Percentiles rank a stretch among this genome's conserved stretches.
These are phyloP conservation scores for Zasmidium angulare DNA, from an alignment of 2,329 filamentous ascomycete species.

Conservation along the genomic window DNA sequence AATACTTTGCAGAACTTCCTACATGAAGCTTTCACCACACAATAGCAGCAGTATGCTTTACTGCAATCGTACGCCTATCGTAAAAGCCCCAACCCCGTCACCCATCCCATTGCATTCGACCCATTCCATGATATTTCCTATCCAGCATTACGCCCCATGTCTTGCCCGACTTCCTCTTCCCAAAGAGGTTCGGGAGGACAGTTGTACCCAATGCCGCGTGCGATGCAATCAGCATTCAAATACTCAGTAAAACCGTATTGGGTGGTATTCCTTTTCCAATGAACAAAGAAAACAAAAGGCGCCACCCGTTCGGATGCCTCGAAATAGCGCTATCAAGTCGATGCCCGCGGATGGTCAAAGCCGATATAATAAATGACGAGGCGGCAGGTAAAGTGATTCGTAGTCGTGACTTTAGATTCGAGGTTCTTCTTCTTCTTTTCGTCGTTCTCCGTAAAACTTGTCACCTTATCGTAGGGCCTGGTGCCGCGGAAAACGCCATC, in stretches of 20 bases:
- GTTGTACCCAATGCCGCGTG: background rate
- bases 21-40: background rate
- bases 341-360: slow-evolving; percentile 1
- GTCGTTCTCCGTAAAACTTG: background rate
- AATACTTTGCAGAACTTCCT: background rate
- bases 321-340: background rate
- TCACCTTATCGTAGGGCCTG: background rate
- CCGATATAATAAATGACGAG: background rate
- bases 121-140: background rate
- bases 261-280: slow-evolving; percentile 13
- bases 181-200: background rate
- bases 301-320: too few relatives aligned
- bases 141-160: background rate
- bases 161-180: background rate
- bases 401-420: background rate
- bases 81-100: background rate
- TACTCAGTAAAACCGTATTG: slow-evolving; percentile 9
- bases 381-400: background rate
- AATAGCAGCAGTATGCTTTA: background rate
- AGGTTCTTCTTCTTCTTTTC: background rate
- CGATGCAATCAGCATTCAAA: slow-evolving; percentile 3
- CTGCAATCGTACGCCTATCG: background rate
- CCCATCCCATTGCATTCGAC: too few relatives aligned
- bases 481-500: slow-evolving; percentile 2
- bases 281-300: background rate